Evolutionary conservation across 495 filamentous ascomycete genomes (phyloP), one percentile per base, ranked within the genome.

Genomic region (Penicillium desertorum): DNA sequence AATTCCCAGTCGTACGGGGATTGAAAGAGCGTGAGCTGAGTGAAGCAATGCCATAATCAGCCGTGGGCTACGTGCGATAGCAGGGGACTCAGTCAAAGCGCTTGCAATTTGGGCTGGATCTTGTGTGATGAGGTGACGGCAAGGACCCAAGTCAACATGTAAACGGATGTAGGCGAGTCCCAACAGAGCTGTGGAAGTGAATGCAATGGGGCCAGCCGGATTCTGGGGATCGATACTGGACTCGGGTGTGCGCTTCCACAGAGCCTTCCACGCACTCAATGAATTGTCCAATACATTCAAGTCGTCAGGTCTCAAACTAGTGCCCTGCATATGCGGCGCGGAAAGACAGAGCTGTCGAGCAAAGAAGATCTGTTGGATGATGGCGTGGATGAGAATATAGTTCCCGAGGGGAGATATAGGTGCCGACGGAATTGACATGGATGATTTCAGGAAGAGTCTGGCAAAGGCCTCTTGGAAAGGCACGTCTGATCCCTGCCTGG

Each of bases 291-390:
- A 49, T 5, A 67, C 67, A 43, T 68, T 67, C 44, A 78, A 58
- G 56, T 80, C 77, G 46, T 80, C 77, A 9, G 71, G 67, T 45
- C 79, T 70, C 47, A 82, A 59, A 46, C 76, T 76, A 7, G 76
- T 76, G 20, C 73, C 69, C 5, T 73, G 72, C 62, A 78, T 71
- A 22, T 63, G 69, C 29, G 77, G 76, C 1, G 75, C 72, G 8
- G 73, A 79, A 9, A 78, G 69, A 51, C 76, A 78, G 17, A 80
- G 69, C 58, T 79, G 75, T 32, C 76, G 76, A 42, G 74, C 74
- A 55, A 82, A 76, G 62, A 80, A 82, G 4, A 82, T 81, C 42
- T 81, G 78, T 57, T 81, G 77, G 19, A 81, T 78, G 11, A 83
- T 63, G 22, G 76, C 79, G 58, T 81, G 78, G 25, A 83, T 81